phyloP scores from a whole-genome alignment of 2,329 filamentous ascomycete genomes.

The Cordyceps cateniannulata region DNA sequence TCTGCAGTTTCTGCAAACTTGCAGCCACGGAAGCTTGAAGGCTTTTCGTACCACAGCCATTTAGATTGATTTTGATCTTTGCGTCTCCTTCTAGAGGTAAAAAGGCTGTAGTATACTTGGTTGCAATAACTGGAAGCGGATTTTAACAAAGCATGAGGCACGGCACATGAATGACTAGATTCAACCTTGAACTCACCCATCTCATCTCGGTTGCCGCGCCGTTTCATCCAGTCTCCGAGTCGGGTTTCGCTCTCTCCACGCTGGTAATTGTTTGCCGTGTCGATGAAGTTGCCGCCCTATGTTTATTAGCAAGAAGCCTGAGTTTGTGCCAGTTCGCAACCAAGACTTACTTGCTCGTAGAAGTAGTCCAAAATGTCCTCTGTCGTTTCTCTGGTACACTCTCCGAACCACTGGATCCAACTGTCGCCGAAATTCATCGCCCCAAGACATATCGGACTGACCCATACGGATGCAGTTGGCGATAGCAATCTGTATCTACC shows the following conservation, averaged over 20 bases:
- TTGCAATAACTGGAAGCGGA: constrained; percentile 49
- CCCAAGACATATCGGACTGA: constrained; percentile 62
- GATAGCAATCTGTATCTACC: constrained; percentile 61
- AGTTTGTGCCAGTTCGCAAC: background rate
- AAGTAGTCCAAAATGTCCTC: constrained; percentile 63
- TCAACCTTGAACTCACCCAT: constrained; percentile 30
- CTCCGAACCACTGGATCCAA: constrained; percentile 52
- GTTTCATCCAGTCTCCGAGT: constrained; percentile 66
- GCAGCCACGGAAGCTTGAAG: constrained; percentile 47
- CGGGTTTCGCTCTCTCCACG: constrained; percentile 55
- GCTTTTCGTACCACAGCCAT: constrained; percentile 57
- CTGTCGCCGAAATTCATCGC: constrained; percentile 58
- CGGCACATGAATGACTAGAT: too few relatives aligned
- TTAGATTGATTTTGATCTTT: constrained; percentile 44
- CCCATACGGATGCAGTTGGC: constrained; percentile 56
- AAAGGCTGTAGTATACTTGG: constrained; percentile 61
- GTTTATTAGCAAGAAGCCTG: background rate
- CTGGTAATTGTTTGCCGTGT: constrained; percentile 65
- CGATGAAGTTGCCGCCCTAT: constrained; percentile 61
- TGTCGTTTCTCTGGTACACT: constrained; percentile 54
- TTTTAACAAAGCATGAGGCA: background rate
- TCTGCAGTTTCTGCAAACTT: constrained; percentile 56
- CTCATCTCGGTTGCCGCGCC: constrained; percentile 57
- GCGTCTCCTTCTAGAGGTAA: constrained; percentile 27
- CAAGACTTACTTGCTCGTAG: constrained; percentile 41